phyloP scores from a whole-genome alignment of 495 filamentous ascomycete species.

The Cladorrhinum samala region DNA sequence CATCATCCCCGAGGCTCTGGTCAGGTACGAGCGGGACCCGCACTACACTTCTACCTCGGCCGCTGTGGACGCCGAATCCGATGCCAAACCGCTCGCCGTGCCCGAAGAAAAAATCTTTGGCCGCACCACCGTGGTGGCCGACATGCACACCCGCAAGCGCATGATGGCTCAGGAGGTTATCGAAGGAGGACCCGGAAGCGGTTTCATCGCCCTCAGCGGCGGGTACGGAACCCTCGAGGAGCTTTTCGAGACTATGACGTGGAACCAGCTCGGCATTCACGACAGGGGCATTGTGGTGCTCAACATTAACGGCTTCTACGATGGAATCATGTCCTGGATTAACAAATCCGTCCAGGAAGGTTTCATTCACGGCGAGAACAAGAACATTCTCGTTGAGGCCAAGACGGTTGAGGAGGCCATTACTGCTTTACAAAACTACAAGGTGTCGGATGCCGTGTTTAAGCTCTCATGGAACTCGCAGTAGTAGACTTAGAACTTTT shows the following conservation, averaged over 20 bases:
- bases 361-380: constrained; percentile 65
- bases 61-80: constrained; percentile 24
- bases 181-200: constrained; percentile 70
- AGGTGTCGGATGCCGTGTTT: constrained; percentile 62
- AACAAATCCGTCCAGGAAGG: constrained; percentile 67
- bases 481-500: constrained; percentile 33
- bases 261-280: constrained; percentile 97
- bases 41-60: constrained; percentile 39
- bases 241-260: constrained; percentile 91
- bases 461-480: constrained; percentile 76
- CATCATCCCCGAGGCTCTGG: constrained; percentile 79
- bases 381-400: constrained; percentile 71
- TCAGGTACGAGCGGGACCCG: constrained; percentile 67
- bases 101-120: constrained; percentile 71
- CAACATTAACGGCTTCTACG: constrained; percentile 87
- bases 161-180: constrained; percentile 87
- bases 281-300: constrained; percentile 68
- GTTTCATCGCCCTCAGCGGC: constrained; percentile 84
- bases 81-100: constrained; percentile 22
- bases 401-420: constrained; percentile 64
- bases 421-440: constrained; percentile 64
- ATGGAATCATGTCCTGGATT: constrained; percentile 80
- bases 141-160: constrained; percentile 93
- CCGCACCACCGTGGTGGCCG: constrained; percentile 75
- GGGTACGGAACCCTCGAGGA: constrained; percentile 96